Base-by-base conservation (phyloP, 176 grass and related monocot genomes). In the Musa schizocarpa region DNA sequence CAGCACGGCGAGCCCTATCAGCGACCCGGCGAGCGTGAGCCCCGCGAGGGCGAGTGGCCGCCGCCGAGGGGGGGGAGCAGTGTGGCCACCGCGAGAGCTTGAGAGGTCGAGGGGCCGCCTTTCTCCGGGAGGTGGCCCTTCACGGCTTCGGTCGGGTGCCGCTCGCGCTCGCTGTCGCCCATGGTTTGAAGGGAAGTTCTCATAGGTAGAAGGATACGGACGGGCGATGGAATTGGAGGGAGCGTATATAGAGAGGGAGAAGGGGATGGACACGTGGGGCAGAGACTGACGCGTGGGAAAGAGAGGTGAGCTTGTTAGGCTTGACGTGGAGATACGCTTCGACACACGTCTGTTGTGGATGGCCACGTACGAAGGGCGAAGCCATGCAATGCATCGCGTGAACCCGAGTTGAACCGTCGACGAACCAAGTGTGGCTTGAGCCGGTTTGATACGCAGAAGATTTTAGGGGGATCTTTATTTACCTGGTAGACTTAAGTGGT, bases 21-120 rank as follows among this genome's bases (percentile, higher is more conserved):
- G 78, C 51, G 89, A 86, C 54, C 8, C 89, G 19, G 83, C 72
- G 76, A 90, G 87, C 48, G 81, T 72, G 54, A 96, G 79, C 1
- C 93, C 85, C 1, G 93, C 82, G 58, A 96, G 79, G 74, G 87
- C 78, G 53, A 96, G 83, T 43, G 92, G 85, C n/a, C n/a, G 51
- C 92, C 71, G 2, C 93, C 93, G 10, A 89, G 89, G 22, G 90
- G 75, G 19, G 93, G 93, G 81, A 96, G 87, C 70, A 96, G 89
- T 76, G 81, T 92, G 48, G 87, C 93, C 27, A 96, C 87, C 8
- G 93, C 88, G 74, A 96, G 81, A 25, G 87, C 93, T 76, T 92
- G 93, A 12, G 89, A 88, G 56, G 87, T 87, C 65, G 89, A 76
- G 0, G 93, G 93, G n/a, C 62, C 79, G n/a, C 62, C 79, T 83